phyloP scores from a whole-genome alignment of 257 asterid species.

The Plectranthus barbatus region DNA sequence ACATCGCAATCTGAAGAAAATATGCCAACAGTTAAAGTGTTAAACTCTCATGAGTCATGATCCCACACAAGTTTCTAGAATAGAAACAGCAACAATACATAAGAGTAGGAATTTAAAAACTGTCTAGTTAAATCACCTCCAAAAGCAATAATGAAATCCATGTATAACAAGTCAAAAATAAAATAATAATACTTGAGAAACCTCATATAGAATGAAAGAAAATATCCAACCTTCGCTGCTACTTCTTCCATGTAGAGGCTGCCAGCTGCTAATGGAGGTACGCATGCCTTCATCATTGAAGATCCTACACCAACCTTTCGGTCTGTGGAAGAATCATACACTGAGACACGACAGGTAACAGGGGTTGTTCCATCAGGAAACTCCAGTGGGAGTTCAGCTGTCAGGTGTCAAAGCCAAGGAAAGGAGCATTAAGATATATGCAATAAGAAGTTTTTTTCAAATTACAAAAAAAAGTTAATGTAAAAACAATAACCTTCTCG shows the following conservation, averaged over 20 bases:
- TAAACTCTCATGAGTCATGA: neutral
- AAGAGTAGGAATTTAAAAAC: neutral
- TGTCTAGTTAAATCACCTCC: neutral
- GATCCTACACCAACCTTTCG: conserved; percentile 81
- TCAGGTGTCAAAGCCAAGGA: neutral
- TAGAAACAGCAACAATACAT: neutral
- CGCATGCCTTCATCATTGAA: conserved; percentile 60
- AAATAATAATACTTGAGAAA: neutral
- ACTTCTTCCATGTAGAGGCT: conserved; percentile 94
- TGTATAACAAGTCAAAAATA: neutral
- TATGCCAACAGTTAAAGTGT: neutral
- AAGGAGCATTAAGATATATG: neutral
- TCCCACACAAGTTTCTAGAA: neutral
- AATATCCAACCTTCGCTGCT: conserved; percentile 52
- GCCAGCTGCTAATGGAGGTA: conserved; percentile 66
- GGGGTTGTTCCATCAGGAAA: conserved; percentile 95
- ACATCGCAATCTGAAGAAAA: too few relatives aligned
- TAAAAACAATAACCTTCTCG: conserved; percentile 22
- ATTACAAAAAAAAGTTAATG: neutral
- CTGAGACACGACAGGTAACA: conserved; percentile 75
- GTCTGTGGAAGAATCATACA: conserved; percentile 69
- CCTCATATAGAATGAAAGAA: neutral
- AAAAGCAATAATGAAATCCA: neutral
- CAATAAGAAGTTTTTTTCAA: neutral
- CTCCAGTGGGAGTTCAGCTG: conserved; percentile 85